A percentile compares a stretch with the other conserved stretches of the same genome.
Conservation (phyloP, 371 early-diverging fungal species). For the Syncephalastrum racemosum region DNA sequence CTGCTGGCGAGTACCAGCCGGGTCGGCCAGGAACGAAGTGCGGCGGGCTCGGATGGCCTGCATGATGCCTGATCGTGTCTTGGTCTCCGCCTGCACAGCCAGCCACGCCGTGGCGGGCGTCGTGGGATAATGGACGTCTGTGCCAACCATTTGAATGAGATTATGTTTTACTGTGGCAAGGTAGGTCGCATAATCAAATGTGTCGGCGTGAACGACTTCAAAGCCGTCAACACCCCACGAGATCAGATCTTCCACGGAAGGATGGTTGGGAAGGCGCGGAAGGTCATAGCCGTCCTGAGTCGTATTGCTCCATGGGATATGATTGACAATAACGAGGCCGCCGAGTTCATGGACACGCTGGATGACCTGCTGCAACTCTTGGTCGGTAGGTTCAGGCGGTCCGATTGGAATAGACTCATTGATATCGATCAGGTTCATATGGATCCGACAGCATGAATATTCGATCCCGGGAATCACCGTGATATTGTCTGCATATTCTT, state of each 20-base stretch:
- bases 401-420: slow-evolving; percentile 61
- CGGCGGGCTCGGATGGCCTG: slow-evolving; percentile 59
- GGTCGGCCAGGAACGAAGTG: slow-evolving; percentile 69
- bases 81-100: slow-evolving; percentile 52
- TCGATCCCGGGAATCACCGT: slow-evolving; percentile 76
- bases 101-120: slow-evolving; percentile 65
- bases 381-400: slow-evolving; percentile 63
- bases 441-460: slow-evolving; percentile 72
- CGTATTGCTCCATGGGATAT: slow-evolving; percentile 79
- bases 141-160: slow-evolving; percentile 62
- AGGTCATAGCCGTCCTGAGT: slow-evolving; percentile 62
- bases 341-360: slow-evolving; percentile 64
- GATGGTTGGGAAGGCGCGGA: slow-evolving; percentile 65
- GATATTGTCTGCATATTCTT: slow-evolving; percentile 55
- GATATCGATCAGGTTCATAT: slow-evolving; percentile 79
- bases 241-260: slow-evolving; percentile 58
- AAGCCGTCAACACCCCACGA: slow-evolving; percentile 76
- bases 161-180: slow-evolving; percentile 48
- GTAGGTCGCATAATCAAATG: slow-evolving; percentile 61
- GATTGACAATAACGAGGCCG: slow-evolving; percentile 78
- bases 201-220: slow-evolving; percentile 65
- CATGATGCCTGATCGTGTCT: slow-evolving; percentile 52
- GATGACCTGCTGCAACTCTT: slow-evolving; percentile 62
- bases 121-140: slow-evolving; percentile 70
- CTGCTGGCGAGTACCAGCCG: slow-evolving; percentile 63